Base-by-base conservation (phyloP, 257 asterid species). In the Solanum pennellii region DNA sequence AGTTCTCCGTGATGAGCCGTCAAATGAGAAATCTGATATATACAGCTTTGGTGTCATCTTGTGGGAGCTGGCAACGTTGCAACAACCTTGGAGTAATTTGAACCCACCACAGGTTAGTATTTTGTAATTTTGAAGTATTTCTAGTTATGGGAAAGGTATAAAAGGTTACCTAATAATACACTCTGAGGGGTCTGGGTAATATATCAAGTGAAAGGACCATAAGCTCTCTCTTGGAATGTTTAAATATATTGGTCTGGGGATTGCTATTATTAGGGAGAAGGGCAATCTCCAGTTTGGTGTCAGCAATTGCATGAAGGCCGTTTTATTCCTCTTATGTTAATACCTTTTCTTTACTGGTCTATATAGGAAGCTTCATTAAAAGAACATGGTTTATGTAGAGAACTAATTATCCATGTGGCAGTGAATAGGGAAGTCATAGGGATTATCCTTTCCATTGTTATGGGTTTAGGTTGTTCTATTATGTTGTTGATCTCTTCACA, bases 21-120 rank as follows among this genome's bases (percentile, higher is more conserved):
- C 98, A 90, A 95, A 97, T 91, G 99, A 97, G 92, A 97, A 97
- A 90, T 95, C 99, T 49, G 99, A 97, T 82, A 92, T 94, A 16
- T 97, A 94, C 91, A 96, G 99, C 90, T 97, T 95, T 90, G 99
- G 99, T 75, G 95, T 97, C 84, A 95, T 97, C 87, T 92, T 97
- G 83, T 97, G 99, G 99, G 98, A 95, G 94, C 92, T 96, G 89
- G 94, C 93, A 9, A 96, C 99, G 3, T 59, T 96, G 89, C 98
- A 93, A 88, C 98, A 91, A 87, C 99, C 99, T 23, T 96, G 99
- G 98, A 92, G 92, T 86, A 93, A 91, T 91, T 92, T 96, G 88
- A 96, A 93, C 88, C 94, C 98, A 9, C 96, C 98, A 25, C 98
- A 96, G 99, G 99, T 96, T 93, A 87, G 95, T 91, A 85, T 44